Evolutionary conservation across 2,329 filamentous ascomycete species (phyloP), one percentile per base, ranked within the genome.

Genomic region (Zasmidium cellare): DNA sequence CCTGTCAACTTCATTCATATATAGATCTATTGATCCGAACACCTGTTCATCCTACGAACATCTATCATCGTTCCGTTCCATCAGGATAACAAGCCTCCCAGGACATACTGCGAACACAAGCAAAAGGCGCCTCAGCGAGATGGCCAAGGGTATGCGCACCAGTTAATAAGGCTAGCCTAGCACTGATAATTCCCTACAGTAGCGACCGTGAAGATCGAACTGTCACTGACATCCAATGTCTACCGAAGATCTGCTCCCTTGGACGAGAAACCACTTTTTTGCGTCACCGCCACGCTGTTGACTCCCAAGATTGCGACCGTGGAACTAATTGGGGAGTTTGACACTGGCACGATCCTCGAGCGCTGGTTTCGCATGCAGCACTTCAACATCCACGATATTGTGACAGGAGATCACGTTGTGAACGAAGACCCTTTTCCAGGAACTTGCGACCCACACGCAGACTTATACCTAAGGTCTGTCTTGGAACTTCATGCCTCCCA

Each of bases 371-470:
- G 46, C 14, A 38, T 18, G 14, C 48, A 51, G 20, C 24, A 51
- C 19, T 51, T 51, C 48, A 22, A 35, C 48, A 28, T 51, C 25
- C 9, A 28, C 25, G 48, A 51, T 24, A 6, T 51, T n/a, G 20
- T 24, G 7, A 51, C 16, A 1, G 47, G n/a, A 9, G 12, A 50
- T 5, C 28, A 44, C 41, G 38, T 51, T 14, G 25, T 51, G 20
- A 46, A 51, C 54, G 31, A 44, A 2, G 35, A 47, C n/a, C 47
- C 47, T 3, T 56, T 56, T 23, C 47, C 54, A 24, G 38, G 54
- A 9, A 56, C 47, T 23, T 56, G 54, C 31, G 54, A 56, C 9
- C 6, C 38, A n/a, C 54, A 50, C n/a, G 23, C n/a, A 11, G 22
- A 22, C 2, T 12, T 56, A 19, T 19, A 44, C 12, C 19, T 25